Percentiles rank a stretch among this genome's conserved stretches.
Conservation (phyloP, 2,329 filamentous ascomycete species). For the Cryoendolithus antarcticus region DNA sequence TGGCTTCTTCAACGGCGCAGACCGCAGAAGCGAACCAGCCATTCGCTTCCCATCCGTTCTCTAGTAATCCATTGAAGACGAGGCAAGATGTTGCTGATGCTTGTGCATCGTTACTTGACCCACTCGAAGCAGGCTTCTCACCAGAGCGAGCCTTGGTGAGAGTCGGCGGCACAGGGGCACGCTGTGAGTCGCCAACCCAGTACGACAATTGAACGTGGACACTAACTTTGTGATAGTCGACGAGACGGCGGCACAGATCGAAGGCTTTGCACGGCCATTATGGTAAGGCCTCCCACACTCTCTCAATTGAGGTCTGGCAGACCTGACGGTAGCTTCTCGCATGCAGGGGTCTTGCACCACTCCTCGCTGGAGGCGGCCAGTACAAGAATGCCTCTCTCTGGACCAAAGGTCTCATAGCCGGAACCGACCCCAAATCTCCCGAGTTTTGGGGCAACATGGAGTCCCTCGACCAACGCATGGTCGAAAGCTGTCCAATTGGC, state of each 20-base stretch:
- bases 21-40: slow-evolving; percentile 29
- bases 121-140: slow-evolving; percentile 60
- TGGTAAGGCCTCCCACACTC: too few species aligned
- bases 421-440: slow-evolving; percentile 54
- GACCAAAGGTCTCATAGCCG: slow-evolving; percentile 57
- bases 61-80: slow-evolving; percentile 28
- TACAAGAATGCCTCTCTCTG: slow-evolving; percentile 54
- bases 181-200: slow-evolving; percentile 35
- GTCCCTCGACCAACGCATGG: slow-evolving; percentile 72
- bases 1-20: slow-evolving; percentile 7
- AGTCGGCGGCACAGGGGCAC: slow-evolving; percentile 58
- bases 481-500: slow-evolving; percentile 70
- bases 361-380: slow-evolving; percentile 55
- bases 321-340: too few species aligned
- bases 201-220: slow-evolving; percentile 1
- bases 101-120: slow-evolving; percentile 48
- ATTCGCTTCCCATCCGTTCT: slow-evolving; percentile 30
- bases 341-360: slow-evolving; percentile 55
- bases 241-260: slow-evolving; percentile 62
- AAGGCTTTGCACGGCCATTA: slow-evolving; percentile 62
- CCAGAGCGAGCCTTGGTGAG: slow-evolving; percentile 52
- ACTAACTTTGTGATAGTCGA: slow-evolving; percentile 50
- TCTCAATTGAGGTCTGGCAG: too few species aligned
- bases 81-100: slow-evolving; percentile 31
- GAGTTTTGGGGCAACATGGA: slow-evolving; percentile 70